Base-by-base conservation (phyloP, 2,329 filamentous ascomycete genomes). In the Neodidymelliopsis sp. region DNA sequence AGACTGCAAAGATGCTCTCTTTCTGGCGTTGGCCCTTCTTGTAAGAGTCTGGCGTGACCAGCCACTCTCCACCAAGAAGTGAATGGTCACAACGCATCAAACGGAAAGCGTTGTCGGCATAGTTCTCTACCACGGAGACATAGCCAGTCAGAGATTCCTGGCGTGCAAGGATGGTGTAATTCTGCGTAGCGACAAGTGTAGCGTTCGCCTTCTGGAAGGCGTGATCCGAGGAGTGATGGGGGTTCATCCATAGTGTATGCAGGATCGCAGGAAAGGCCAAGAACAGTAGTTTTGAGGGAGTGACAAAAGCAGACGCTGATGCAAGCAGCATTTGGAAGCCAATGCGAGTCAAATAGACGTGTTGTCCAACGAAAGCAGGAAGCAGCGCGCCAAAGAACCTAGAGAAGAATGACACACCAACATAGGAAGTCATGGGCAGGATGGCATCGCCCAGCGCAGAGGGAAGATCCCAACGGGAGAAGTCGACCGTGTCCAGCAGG, bases 1-100 rank as follows among this genome's bases (percentile, higher is more conserved):
- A 99, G n/a, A 97, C 88, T 8, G 90, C 88, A 69, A 97, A 99
- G 46, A 99, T 90, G 0, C 93, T 91, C 73, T 99, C 94, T 9
- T 84, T 83, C 13, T 91, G 76, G 33, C 81, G 71, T 60, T 79
- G 75, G 34, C 74, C 76, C 51, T 74, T 67, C 28, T 61, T 56
- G 19, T 62, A 60, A 22, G 76, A 54, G 35, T 69, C 52, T 2
- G 71, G 69, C 1, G 80, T 82, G 69, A 86, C 72, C 10, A 87
- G 81, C 93, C 93, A 99, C 73, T 97, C 89, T 25, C 94, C 94
- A 29, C 94, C 94, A 1, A 99, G 81, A 23, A 99, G 80, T 65
- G 91, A 96, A 72, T 99, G 94, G 65, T 97, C 94, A 70, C 91
- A 97, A 52, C 94, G 85, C 80, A 99, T 84, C 12, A 92, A 84